Base-by-base conservation (phyloP, 208 protist species). In the Leishmania amazonensis region DNA sequence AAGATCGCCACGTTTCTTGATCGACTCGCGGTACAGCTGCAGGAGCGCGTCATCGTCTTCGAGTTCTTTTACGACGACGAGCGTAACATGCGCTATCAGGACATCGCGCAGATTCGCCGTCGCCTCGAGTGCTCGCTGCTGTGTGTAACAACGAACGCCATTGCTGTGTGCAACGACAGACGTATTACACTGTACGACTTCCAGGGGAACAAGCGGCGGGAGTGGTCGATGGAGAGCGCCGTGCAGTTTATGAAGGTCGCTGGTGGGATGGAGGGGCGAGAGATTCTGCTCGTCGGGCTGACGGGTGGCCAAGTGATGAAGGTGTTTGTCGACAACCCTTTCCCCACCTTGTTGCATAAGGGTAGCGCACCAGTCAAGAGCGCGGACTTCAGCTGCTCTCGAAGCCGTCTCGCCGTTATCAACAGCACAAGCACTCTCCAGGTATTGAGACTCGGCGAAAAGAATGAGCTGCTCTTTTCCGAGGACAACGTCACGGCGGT, bases 281-380 rank as follows among this genome's bases (percentile, higher is more conserved):
- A 99, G 84, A 93, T 93, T 49, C 67, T 99, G 17, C 87, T 99
- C 19, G 91, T 99, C 38, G 99, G 98, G 9, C 91, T 99, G 31
- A 93, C 93, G 76, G 97, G 89, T 75, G 99, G 99, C 35, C 79
- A 89, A 51, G 93, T 97, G 17, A 78, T 98, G 60, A 97, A 99
- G 85, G 92, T 99, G 51, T 99, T 99, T 78, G 84, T 99, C 8
- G 96, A 99, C 88, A 99, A 99, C 85, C 92, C 98, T 17, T 99
- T 99, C 76, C 96, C 98, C 3, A 98, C 94, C 6, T 81, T 88
- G 45, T 86, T 99, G n/a, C 81, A 99, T 54, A 98, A 97, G 78
- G 82, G 98, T 42, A 89, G 85, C 45, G 65, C 60, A 31, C 51
- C 93, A 6, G 86, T 99, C 17, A 90, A 89, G 40, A 98, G 95